Conservation (phyloP, 345 rosid species). For the Arabidopsis thaliana region DNA sequence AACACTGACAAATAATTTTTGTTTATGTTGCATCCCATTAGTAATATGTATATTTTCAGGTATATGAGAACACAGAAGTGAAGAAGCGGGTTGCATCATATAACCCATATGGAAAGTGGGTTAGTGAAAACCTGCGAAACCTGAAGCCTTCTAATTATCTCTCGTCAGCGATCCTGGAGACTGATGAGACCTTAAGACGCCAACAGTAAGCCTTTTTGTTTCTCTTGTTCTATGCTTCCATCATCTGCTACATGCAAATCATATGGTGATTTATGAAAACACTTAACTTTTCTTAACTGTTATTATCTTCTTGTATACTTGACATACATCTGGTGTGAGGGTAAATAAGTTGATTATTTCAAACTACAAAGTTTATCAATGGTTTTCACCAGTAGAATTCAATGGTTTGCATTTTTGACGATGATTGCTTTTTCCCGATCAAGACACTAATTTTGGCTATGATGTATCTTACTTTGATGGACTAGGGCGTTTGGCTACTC, state of each 20-base stretch:
- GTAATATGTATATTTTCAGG: slow-evolving; percentile 56
- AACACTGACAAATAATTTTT: not conserved
- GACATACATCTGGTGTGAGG: slow-evolving; percentile 26
- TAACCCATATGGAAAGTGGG: slow-evolving; percentile 96
- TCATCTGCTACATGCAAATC: slow-evolving; percentile 1
- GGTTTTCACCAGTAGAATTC: slow-evolving; percentile 18
- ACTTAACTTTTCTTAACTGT: not conserved
- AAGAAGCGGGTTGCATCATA: slow-evolving; percentile 83
- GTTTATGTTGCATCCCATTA: not conserved
- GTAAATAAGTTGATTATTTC: not conserved
- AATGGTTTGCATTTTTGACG: slow-evolving; percentile 4
- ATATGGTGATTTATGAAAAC: slow-evolving; percentile 13
- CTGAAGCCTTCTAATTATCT: slow-evolving; percentile 69
- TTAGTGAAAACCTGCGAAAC: slow-evolving; percentile 75
- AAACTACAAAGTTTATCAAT: slow-evolving; percentile 20
- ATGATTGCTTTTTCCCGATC: not conserved
- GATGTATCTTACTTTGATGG: slow-evolving; percentile 27
- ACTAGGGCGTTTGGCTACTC: slow-evolving; percentile 97
- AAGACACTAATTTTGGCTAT: slow-evolving; percentile 34
- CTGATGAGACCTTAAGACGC: slow-evolving; percentile 70
- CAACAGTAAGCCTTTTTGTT: slow-evolving; percentile 81
- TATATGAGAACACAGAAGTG: slow-evolving; percentile 93
- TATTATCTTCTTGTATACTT: slow-evolving; percentile 18
- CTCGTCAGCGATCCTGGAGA: slow-evolving; percentile 73
- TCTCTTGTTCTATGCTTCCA: slow-evolving; percentile 19